Percentiles rank a stretch among this genome's conserved stretches.
Conservation (phyloP, 805 yeast species). For the Kuraishia hungarica region DNA sequence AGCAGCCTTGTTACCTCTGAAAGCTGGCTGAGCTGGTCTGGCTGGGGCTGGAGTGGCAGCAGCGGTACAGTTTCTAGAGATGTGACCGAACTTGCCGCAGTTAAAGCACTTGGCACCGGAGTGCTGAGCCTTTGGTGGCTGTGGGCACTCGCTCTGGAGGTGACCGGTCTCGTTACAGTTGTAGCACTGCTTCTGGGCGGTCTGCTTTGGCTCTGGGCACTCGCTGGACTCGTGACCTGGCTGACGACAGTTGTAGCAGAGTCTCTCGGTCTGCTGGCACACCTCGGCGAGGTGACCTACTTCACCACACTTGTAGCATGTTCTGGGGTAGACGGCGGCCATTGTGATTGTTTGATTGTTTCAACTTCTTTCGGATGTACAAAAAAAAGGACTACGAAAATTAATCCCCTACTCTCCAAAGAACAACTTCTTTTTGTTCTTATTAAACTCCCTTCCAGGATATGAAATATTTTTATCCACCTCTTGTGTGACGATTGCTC, state of each 20-base stretch:
- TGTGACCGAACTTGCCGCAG: conserved; percentile 73
- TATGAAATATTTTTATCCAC: background rate
- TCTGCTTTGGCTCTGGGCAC: conserved; percentile 83
- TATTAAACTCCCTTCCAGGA: background rate
- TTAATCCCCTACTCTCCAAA: background rate
- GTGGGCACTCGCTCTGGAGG: conserved; percentile 76
- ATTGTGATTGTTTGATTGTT: conserved; percentile 9
- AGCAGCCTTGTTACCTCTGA: conserved; percentile 7
- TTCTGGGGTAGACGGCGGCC: conserved; percentile 38
- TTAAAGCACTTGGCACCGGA: conserved; percentile 68
- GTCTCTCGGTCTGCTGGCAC: conserved; percentile 76
- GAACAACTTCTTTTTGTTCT: background rate
- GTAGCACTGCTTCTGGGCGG: conserved; percentile 83
- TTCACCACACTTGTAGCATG: conserved; percentile 90
- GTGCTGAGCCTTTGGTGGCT: conserved; percentile 30
- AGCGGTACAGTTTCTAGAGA: conserved; percentile 60
- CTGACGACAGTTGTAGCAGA: conserved; percentile 88
- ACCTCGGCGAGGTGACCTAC: conserved; percentile 86
- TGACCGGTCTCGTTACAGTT: conserved; percentile 90
- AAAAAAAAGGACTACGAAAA: background rate
- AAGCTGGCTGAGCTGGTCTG: background rate
- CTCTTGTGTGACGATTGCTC: background rate
- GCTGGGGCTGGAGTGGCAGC: conserved; percentile 12
- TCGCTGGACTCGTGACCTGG: conserved; percentile 86
- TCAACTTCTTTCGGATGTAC: background rate